Percentiles rank a stretch among this genome's conserved stretches.
These are phyloP conservation scores for Backusella parvicylindrica DNA, from an alignment of 192 early-diverging fungal species.

Conservation along the genomic window DNA sequence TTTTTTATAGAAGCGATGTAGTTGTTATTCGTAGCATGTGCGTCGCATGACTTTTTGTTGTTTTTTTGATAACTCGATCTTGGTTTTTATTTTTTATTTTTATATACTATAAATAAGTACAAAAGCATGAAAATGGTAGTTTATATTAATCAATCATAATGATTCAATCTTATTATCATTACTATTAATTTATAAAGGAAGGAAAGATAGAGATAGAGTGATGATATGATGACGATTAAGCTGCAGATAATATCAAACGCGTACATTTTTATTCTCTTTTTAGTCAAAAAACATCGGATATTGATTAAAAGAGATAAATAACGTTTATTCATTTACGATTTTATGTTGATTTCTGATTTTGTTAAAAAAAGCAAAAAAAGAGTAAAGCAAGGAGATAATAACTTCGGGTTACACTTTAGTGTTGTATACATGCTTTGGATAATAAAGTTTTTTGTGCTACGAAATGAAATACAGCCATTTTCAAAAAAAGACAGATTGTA, in stretches of 20 bases:
- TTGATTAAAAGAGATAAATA: background rate
- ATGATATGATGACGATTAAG: background rate
- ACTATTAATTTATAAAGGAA: background rate
- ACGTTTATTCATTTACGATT: background rate
- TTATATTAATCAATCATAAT: background rate
- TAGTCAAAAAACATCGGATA: background rate
- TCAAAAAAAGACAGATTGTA: background rate
- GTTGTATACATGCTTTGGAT: background rate
- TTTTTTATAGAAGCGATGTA: background rate
- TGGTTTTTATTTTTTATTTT: background rate
- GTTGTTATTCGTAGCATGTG: conserved; percentile 2
- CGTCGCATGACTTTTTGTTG: conserved; percentile 2
- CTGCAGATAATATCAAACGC: background rate
- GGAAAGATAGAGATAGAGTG: background rate
- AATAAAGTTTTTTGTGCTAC: background rate
- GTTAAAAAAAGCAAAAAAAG: background rate
- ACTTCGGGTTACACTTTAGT: background rate
- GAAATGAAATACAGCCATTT: background rate
- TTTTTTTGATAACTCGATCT: conserved; percentile 1
- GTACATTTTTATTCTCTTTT: background rate
- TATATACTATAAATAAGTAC: background rate
- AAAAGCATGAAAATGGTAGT: background rate
- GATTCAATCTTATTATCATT: background rate
- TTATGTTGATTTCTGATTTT: background rate
- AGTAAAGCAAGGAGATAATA: background rate